Percentiles rank a stretch among this genome's conserved stretches.
Evolutionary conservation across 169 alveolate genomes (phyloP).

Genomic region (Ichthyophthirius multifiliis): DNA sequence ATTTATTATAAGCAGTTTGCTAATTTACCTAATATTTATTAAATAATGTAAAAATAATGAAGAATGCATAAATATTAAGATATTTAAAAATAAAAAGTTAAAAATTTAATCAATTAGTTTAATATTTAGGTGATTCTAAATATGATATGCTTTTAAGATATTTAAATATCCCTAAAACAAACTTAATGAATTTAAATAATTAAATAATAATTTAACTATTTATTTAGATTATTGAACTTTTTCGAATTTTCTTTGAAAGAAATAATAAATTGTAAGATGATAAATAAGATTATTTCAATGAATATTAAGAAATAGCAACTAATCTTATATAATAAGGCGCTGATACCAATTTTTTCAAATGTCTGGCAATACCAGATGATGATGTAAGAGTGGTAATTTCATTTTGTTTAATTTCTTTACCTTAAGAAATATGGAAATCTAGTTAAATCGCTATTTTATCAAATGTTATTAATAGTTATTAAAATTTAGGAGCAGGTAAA

Average conservation of each 20-base stretch:
- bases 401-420: conserved; percentile 22
- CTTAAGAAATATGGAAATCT: conserved; percentile 17
- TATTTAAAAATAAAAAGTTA: not conserved
- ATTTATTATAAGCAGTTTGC: not conserved
- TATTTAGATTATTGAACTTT: conserved; percentile 18
- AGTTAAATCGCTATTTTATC: conserved; percentile 7
- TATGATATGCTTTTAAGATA: not conserved
- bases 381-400: conserved; percentile 32
- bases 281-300: not conserved
- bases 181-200: not conserved
- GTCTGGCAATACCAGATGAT: conserved; percentile 31
- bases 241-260: conserved; percentile 18
- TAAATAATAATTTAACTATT: conserved; percentile 13
- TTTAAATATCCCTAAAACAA: not conserved
- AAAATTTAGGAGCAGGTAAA: conserved; percentile 42
- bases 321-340: conserved; percentile 12
- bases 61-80: not conserved
- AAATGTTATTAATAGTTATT: conserved; percentile 8
- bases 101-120: not conserved
- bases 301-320: not conserved
- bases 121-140: conserved; percentile 3
- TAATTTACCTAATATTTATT: not conserved
- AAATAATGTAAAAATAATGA: not conserved
- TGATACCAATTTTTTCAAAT: conserved; percentile 24
- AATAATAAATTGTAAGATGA: not conserved